A percentile compares a stretch with the other conserved stretches of the same genome.
phyloP scores from a whole-genome alignment of 1,284 basidiomycete species.

The Ceratorhiza oryzae-sativae region DNA sequence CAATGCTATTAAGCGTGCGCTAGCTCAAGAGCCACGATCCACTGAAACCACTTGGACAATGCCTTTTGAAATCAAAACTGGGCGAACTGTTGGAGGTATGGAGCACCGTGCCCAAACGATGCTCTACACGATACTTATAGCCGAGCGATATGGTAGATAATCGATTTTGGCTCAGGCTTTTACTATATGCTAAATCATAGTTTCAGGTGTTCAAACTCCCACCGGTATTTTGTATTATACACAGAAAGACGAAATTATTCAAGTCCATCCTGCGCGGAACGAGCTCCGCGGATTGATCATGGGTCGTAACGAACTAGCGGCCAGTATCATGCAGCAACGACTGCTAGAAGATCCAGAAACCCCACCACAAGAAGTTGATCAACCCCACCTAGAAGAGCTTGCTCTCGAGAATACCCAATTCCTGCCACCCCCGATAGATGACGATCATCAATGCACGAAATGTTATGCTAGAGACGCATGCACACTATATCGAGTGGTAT shows the following conservation, averaged over 20 bases:
- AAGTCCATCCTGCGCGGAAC: slow-evolving; percentile 76
- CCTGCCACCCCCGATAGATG: slow-evolving; percentile 88
- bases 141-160: slow-evolving; percentile 79
- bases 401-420: slow-evolving; percentile 57
- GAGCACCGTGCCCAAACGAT: slow-evolving; percentile 98
- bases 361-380: slow-evolving; percentile 43
- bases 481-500: slow-evolving; percentile 90
- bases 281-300: slow-evolving; percentile 86
- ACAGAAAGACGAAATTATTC: slow-evolving; percentile 85
- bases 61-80: slow-evolving; percentile 97
- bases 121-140: slow-evolving; percentile 92
- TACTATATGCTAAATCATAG: slow-evolving; percentile 39
- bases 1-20: slow-evolving; percentile 24
- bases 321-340: slow-evolving; percentile 66
- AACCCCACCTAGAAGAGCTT: slow-evolving; percentile 40
- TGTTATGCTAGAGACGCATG: slow-evolving; percentile 89
- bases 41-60: slow-evolving; percentile 54
- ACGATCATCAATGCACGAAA: slow-evolving; percentile 75
- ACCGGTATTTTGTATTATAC: slow-evolving; percentile 94
- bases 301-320: slow-evolving; percentile 86
- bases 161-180: not conserved
- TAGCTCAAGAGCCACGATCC: slow-evolving; percentile 5
- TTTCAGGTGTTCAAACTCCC: slow-evolving; percentile 56
- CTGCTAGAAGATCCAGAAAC: slow-evolving; percentile 18
- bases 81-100: slow-evolving; percentile 75